phyloP scores from a whole-genome alignment of 2,329 filamentous ascomycete species.

The Aspergillus sp. region DNA sequence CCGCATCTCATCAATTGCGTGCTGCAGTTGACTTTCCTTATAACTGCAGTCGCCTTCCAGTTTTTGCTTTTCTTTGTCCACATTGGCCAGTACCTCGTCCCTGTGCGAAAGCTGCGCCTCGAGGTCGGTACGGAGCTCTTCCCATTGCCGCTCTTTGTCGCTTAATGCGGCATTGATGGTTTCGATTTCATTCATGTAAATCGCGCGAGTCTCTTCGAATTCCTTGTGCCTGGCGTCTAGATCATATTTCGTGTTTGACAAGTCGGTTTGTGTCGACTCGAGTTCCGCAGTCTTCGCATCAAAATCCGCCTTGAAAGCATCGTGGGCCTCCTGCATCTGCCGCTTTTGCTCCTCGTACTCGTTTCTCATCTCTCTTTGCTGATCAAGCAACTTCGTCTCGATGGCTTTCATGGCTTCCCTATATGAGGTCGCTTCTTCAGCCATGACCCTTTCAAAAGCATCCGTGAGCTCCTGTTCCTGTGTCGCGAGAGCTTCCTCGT shows the following conservation, averaged over 20 bases:
- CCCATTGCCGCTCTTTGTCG: conserved; percentile 29
- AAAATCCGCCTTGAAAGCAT: conserved; percentile 29
- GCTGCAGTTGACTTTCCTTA: conserved; percentile 42
- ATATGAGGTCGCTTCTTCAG: conserved; percentile 35
- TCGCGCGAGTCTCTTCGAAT: conserved; percentile 23
- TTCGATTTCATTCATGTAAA: conserved; percentile 21
- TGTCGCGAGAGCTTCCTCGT: conserved; percentile 26
- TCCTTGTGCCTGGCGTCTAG: conserved; percentile 24
- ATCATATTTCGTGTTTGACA: conserved; percentile 20
- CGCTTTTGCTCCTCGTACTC: conserved; percentile 33
- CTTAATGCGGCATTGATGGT: conserved; percentile 20
- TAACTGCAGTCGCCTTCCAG: conserved; percentile 41
- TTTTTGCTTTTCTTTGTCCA: conserved; percentile 38
- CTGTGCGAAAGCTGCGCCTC: conserved; percentile 36
- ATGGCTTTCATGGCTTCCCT: conserved; percentile 30
- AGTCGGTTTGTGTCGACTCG: conserved; percentile 24
- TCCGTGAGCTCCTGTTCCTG: conserved; percentile 44
- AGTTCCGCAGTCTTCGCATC: conserved; percentile 25
- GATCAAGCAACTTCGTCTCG: conserved; percentile 39
- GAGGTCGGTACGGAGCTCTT: conserved; percentile 23
- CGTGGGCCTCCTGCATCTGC: conserved; percentile 31
- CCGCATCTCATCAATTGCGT: conserved; percentile 36
- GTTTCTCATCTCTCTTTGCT: conserved; percentile 27
- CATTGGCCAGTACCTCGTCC: conserved; percentile 34
- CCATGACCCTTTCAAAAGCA: conserved; percentile 42